Evolutionary conservation across 345 rosid genomes (phyloP).

Genomic region (Citrus unshiu): DNA sequence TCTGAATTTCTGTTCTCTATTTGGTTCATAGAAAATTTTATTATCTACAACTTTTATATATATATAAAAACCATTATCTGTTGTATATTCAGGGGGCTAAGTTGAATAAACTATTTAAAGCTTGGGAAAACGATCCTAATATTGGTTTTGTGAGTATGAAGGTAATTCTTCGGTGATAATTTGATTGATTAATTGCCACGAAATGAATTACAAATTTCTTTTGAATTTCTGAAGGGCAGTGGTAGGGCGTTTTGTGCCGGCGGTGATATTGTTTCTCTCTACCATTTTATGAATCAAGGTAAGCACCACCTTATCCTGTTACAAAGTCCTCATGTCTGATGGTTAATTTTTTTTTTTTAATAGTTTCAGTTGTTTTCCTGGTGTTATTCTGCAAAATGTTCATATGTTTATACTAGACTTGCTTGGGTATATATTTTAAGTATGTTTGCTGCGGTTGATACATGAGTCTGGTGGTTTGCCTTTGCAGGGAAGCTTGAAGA

Average conservation of each 20-base stretch:
- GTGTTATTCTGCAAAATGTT: neutral
- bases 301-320: neutral
- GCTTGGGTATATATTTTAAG: neutral
- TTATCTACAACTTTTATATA: no score
- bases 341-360: neutral
- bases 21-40: no score
- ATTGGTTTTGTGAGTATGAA: conserved; percentile 76
- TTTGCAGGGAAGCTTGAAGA: conserved; percentile 50
- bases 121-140: conserved; percentile 85
- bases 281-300: conserved; percentile 67
- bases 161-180: conserved; percentile 29
- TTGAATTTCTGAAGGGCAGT: conserved; percentile 63
- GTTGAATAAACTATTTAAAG: conserved; percentile 60
- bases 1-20: neutral
- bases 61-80: neutral
- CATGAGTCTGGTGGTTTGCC: neutral
- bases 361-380: neutral
- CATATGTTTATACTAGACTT: neutral
- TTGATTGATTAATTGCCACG: neutral
- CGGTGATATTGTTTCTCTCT: conserved; percentile 73
- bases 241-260: conserved; percentile 98
- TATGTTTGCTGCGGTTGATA: neutral
- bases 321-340: neutral
- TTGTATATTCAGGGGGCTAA: conserved; percentile 42
- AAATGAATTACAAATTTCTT: conserved; percentile 10